Percentiles rank a stretch among this genome's conserved stretches.
Evolutionary conservation across 2,329 filamentous ascomycete species (phyloP).

Genomic region (Zalaria sp.): DNA sequence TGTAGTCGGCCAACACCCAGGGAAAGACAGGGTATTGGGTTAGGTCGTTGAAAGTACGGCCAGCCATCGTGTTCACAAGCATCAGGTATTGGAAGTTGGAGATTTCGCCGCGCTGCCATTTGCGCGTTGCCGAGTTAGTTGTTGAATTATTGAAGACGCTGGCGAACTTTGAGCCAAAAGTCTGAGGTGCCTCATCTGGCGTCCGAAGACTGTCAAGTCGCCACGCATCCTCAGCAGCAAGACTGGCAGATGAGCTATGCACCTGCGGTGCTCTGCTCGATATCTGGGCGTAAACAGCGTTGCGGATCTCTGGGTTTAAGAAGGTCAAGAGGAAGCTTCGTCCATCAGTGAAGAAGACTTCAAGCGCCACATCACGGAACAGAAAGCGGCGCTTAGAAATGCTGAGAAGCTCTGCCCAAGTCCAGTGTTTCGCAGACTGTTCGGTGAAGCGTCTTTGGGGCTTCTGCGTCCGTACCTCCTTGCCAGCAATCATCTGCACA

Average conservation of each 20-base stretch:
- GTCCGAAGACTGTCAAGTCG: slow-evolving; percentile 71
- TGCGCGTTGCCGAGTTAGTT: slow-evolving; percentile 71
- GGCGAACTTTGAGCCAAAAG: slow-evolving; percentile 76
- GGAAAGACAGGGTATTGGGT: slow-evolving; percentile 98
- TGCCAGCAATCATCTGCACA: slow-evolving; percentile 78
- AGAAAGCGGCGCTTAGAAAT: slow-evolving; percentile 91
- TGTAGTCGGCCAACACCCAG: slow-evolving; percentile 93
- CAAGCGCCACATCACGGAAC: slow-evolving; percentile 90
- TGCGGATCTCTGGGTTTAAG: slow-evolving; percentile 56
- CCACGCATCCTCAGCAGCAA: slow-evolving; percentile 74
- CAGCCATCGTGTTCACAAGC: slow-evolving; percentile 95
- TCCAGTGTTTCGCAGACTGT: slow-evolving; percentile 80
- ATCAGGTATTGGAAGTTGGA: slow-evolving; percentile 99
- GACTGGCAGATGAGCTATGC: slow-evolving; percentile 37
- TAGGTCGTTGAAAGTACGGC: slow-evolving; percentile 91
- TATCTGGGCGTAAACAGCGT: slow-evolving; percentile 69
- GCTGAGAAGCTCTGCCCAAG: slow-evolving; percentile 86
- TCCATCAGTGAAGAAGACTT: slow-evolving; percentile 94
- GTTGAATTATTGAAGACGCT: slow-evolving; percentile 78
- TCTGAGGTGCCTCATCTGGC: slow-evolving; percentile 47
- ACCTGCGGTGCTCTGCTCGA: slow-evolving; percentile 69
- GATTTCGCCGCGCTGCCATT: slow-evolving; percentile 87
- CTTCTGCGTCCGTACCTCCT: slow-evolving; percentile 48
- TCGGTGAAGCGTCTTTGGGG: slow-evolving; percentile 26
- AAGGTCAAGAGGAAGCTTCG: slow-evolving; percentile 87